phyloP scores from a whole-genome alignment of 1,284 basidiomycete species.

The Rhizopogon parksii region DNA sequence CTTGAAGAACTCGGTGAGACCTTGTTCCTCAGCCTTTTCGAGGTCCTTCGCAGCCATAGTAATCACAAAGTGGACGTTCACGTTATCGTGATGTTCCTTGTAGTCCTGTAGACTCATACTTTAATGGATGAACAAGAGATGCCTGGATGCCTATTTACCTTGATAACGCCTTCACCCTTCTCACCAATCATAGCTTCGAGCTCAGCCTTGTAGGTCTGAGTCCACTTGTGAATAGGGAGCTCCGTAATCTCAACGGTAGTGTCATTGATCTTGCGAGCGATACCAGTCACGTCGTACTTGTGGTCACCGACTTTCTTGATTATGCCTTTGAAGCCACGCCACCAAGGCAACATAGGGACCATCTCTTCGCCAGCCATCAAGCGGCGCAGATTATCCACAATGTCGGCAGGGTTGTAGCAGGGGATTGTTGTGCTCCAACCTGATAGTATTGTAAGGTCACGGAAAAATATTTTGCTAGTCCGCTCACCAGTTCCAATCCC shows the following conservation, averaged over 20 bases:
- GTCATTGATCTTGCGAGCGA: slow-evolving; percentile 74
- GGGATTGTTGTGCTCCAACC: slow-evolving; percentile 96
- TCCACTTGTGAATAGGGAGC: slow-evolving; percentile 95
- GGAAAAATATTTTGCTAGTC: neutral
- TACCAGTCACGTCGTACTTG: slow-evolving; percentile 83
- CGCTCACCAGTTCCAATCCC: slow-evolving; percentile 91
- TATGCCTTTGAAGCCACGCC: slow-evolving; percentile 89
- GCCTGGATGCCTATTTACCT: slow-evolving; percentile 38
- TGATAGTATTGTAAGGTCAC: slow-evolving; percentile 23
- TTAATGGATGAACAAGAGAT: slow-evolving; percentile 2
- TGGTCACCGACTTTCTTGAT: slow-evolving; percentile 78
- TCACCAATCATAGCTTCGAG: slow-evolving; percentile 75
- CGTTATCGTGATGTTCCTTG: slow-evolving; percentile 93
- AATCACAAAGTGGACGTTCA: slow-evolving; percentile 87
- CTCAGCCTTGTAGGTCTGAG: slow-evolving; percentile 85
- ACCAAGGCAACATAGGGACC: slow-evolving; percentile 92
- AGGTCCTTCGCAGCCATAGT: slow-evolving; percentile 78
- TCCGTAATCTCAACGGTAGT: slow-evolving; percentile 94
- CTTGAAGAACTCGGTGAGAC: slow-evolving; percentile 90
- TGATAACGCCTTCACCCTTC: slow-evolving; percentile 65
- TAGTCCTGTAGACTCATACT: slow-evolving; percentile 60
- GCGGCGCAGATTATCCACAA: slow-evolving; percentile 83
- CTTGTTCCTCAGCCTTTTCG: slow-evolving; percentile 84
- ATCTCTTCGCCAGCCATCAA: slow-evolving; percentile 85
- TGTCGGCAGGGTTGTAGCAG: slow-evolving; percentile 89